Conservation (phyloP, 768 basidiomycete species). For the Gloeophyllum trabeum region DNA sequence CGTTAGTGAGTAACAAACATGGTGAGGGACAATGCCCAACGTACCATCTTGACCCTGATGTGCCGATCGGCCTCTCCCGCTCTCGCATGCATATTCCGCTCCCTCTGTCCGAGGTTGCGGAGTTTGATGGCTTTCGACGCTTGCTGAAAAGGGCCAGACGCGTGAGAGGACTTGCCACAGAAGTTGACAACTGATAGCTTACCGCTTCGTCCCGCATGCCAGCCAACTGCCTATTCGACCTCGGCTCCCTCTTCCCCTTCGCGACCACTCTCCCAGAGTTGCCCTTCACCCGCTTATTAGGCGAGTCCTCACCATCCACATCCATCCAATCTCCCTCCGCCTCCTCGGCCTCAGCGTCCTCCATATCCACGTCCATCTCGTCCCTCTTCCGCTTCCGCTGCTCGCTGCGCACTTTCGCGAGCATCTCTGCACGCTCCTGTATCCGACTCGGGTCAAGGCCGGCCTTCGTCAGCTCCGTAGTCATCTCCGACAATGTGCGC, state of each 20-base stretch:
- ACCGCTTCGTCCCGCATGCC: constrained; percentile 74
- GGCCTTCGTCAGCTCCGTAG: constrained; percentile 70
- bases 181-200: constrained; percentile 14
- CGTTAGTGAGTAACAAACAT: neutral
- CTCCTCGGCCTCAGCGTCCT: constrained; percentile 36
- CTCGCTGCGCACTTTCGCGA: constrained; percentile 63
- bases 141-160: constrained; percentile 40
- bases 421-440: constrained; percentile 74
- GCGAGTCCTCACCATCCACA: constrained; percentile 23
- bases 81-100: constrained; percentile 79
- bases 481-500: constrained; percentile 62
- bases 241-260: constrained; percentile 44
- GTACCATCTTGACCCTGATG: constrained; percentile 75
- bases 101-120: constrained; percentile 79
- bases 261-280: constrained; percentile 45
- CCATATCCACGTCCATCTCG: constrained; percentile 42
- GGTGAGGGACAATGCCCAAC: constrained; percentile 11
- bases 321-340: constrained; percentile 23
- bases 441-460: constrained; percentile 85
- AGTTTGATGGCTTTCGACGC: constrained; percentile 68
- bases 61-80: constrained; percentile 85
- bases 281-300: constrained; percentile 50
- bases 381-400: constrained; percentile 61
- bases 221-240: constrained; percentile 62
- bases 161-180: constrained; percentile 5